Base-by-base conservation (phyloP, 2,329 filamentous ascomycete genomes). In the Colletotrichum sp. region DNA sequence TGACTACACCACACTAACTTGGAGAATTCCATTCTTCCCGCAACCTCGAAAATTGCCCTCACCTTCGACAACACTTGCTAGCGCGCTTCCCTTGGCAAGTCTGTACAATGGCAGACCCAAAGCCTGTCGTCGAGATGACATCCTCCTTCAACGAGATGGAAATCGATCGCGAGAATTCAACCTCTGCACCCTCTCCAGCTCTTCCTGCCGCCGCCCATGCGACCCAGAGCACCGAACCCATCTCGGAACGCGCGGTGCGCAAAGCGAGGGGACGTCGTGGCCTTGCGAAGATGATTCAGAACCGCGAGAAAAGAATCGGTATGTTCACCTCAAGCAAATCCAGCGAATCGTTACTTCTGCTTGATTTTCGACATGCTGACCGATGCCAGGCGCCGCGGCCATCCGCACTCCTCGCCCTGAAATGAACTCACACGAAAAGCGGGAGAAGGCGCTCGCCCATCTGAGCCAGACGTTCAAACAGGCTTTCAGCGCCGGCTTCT, bases 311-410 rank as follows among this genome's bases (percentile, higher is more conserved):
- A 49, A 1, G n/a, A 49, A 0, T 21, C 0, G 10, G 44, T 49
- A 49, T 8, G 10, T 49, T 49, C 12, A 21, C 6, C n/a, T 49
- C 44, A 49, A 49, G n/a, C 3, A 49, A 49, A 49, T 2, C 44
- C n/a, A 49, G 44, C 10, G 44, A 6, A 21, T 0, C 10, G 0
- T 21, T 3, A 49, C 0, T 21, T 49, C 44, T 21, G 10, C n/a
- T 49, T 1, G 0, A 21, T 13, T 49, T 49, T 49, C 0, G 6
- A 21, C 1, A 21, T 21, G n/a, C n/a, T 49, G n/a, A 49, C n/a
- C n/a, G n/a, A 13, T 49, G 3, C 0, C n/a, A 49, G 44, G 44
- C n/a, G 44, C 44, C n/a, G 44, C 44, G 1, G 44, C n/a, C 10
- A 21, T 21, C 10, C 44, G 44, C 0, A 49, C 44, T 49, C 10